Conservation (phyloP, 176 grass and related monocot species). For the Saccharum officinarum region DNA sequence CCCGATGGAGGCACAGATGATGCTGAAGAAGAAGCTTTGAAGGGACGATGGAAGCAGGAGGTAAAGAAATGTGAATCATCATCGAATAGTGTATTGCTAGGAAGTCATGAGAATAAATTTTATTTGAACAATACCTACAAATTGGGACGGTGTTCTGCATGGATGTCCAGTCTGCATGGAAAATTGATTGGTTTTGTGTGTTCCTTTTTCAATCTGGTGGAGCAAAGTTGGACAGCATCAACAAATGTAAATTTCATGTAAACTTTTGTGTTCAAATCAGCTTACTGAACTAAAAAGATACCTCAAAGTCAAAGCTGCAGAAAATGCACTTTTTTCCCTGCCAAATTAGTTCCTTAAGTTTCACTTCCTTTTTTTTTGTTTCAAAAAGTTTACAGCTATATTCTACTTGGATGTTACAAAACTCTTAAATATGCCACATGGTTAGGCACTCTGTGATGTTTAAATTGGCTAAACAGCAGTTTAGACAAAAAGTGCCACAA, state of each 20-base stretch:
- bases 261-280: conserved; percentile 10
- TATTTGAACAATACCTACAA: not conserved
- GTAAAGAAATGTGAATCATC: conserved; percentile 29
- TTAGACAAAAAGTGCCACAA: not conserved
- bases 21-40: conserved; percentile 82
- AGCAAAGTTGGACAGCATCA: not conserved
- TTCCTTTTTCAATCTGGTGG: not conserved
- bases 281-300: not conserved
- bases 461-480: not conserved
- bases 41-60: conserved; percentile 96
- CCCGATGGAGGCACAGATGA: conserved; percentile 91
- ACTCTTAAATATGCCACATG: not conserved
- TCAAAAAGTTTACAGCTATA: not conserved
- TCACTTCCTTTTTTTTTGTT: not conserved
- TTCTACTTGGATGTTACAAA: not conserved
- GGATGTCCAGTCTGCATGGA: not conserved
- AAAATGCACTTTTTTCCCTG: not conserved
- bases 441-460: not conserved
- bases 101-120: not conserved
- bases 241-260: not conserved
- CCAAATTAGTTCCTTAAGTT: not conserved
- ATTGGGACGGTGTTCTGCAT: not conserved
- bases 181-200: conserved; percentile 10
- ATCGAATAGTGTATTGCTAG: not conserved
- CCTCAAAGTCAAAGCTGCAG: not conserved